A percentile compares a stretch with the other conserved stretches of the same genome.
Evolutionary conservation across 1,284 basidiomycete species (phyloP).

Genomic region (Irpex sp.): DNA sequence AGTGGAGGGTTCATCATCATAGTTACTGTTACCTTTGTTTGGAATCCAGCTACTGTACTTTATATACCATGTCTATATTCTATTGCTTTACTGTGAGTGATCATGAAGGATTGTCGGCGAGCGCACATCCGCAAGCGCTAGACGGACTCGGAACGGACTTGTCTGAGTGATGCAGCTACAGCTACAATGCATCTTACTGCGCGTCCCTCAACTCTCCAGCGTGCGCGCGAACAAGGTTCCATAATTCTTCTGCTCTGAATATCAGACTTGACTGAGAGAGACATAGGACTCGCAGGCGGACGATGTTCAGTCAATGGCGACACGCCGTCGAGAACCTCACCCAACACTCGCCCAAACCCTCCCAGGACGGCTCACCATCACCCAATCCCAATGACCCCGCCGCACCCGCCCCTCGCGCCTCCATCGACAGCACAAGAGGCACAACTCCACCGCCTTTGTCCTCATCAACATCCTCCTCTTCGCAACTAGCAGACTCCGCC

Average conservation of each 20-base stretch:
- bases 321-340: conserved; percentile 26
- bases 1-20: background rate
- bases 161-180: background rate
- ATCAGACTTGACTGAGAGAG: background rate
- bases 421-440: conserved; percentile 19
- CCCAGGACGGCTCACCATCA: conserved; percentile 17
- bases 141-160: too few relatives aligned
- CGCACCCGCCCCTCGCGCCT: conserved; percentile 15
- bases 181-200: background rate
- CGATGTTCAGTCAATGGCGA: conserved; percentile 24
- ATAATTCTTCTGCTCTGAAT: background rate
- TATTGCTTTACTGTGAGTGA: too few relatives aligned
- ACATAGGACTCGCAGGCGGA: background rate
- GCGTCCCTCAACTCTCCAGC: background rate
- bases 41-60: too few relatives aligned
- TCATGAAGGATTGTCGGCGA: too few relatives aligned
- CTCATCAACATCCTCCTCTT: conserved; percentile 31
- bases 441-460: background rate
- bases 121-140: background rate
- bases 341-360: conserved; percentile 21
- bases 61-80: too few relatives aligned
- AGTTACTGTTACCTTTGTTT: background rate
- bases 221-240: background rate
- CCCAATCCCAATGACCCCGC: conserved; percentile 1
- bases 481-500: conserved; percentile 55